Evolutionary conservation across 2,329 filamentous ascomycete genomes (phyloP).

Genomic region (Scedosporium minutisporum): DNA sequence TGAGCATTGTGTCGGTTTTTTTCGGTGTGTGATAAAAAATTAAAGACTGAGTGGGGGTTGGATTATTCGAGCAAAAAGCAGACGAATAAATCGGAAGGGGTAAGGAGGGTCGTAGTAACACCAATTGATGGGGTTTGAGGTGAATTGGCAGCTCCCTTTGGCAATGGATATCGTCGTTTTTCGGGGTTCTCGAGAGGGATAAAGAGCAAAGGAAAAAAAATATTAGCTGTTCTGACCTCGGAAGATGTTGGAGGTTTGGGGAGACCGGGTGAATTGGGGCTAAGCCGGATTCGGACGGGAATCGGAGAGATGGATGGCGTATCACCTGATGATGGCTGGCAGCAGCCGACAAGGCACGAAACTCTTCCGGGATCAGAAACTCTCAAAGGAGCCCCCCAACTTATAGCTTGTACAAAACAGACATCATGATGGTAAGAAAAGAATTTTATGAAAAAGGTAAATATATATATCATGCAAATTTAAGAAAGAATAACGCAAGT

Average conservation of each 20-base stretch:
- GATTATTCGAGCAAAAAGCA: conserved; percentile 1
- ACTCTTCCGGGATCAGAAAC: background rate
- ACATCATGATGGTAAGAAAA: background rate
- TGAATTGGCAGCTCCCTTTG: background rate
- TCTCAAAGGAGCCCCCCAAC: no score
- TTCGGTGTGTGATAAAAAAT: background rate
- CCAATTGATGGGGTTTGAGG: conserved; percentile 24
- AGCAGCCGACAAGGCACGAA: background rate
- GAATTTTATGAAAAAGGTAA: background rate
- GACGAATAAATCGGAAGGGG: background rate
- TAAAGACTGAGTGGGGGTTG: conserved; percentile 1
- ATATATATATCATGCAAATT: background rate
- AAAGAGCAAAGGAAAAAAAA: conserved; percentile 29
- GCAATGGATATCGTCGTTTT: background rate
- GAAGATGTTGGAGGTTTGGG: conserved; percentile 23
- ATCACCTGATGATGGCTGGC: background rate
- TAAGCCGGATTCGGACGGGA: background rate
- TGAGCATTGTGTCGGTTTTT: conserved; percentile 19
- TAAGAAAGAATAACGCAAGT: conserved; percentile 11
- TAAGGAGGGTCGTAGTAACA: conserved; percentile 6
- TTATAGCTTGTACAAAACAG: no score
- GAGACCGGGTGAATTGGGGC: conserved; percentile 4
- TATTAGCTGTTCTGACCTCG: conserved; percentile 28
- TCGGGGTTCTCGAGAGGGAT: background rate
- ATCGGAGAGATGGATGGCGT: background rate